phyloP scores from a whole-genome alignment of 2,329 filamentous ascomycete genomes.

The Fusarium redolens region DNA sequence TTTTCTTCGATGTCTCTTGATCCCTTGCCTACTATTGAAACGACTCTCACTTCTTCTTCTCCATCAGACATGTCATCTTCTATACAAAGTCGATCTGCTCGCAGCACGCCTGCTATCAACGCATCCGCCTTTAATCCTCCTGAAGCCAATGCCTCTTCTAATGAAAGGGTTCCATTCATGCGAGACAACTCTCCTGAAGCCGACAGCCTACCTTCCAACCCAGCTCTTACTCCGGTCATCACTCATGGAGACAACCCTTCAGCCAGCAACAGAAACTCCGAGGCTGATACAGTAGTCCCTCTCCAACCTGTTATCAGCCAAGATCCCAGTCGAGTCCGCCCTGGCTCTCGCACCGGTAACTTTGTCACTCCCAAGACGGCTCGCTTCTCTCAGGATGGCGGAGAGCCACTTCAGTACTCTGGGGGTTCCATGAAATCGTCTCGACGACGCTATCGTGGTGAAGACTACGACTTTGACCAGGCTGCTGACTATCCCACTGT shows the following conservation, averaged over 20 bases:
- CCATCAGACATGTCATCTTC: constrained; percentile 38
- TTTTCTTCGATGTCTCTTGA: constrained; percentile 29
- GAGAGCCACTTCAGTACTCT: constrained; percentile 38
- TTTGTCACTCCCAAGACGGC: constrained; percentile 24
- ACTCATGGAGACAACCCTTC: constrained; percentile 14
- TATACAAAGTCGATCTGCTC: constrained; percentile 36
- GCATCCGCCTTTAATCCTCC: constrained; percentile 35
- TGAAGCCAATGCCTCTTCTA: constrained; percentile 23
- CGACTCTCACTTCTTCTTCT: constrained; percentile 23
- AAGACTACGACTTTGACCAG: constrained; percentile 43
- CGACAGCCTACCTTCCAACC: constrained; percentile 11
- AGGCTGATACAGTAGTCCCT: constrained; percentile 37
- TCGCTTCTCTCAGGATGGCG: constrained; percentile 38
- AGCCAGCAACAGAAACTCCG: constrained; percentile 18
- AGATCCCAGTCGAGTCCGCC: constrained; percentile 32
- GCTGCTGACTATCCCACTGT: constrained; percentile 33
- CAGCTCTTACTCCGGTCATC: constrained; percentile 17
- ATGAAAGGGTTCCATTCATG: constrained; percentile 27
- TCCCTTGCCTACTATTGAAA: constrained; percentile 28
- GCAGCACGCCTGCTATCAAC: constrained; percentile 40
- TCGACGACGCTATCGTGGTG: constrained; percentile 35
- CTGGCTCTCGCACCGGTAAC: constrained; percentile 34
- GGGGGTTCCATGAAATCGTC: constrained; percentile 36
- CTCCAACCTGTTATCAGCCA: constrained; percentile 35
- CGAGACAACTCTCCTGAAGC: constrained; percentile 16